Conservation (phyloP, 495 filamentous ascomycete genomes). For the Penicillium diatomitis region DNA sequence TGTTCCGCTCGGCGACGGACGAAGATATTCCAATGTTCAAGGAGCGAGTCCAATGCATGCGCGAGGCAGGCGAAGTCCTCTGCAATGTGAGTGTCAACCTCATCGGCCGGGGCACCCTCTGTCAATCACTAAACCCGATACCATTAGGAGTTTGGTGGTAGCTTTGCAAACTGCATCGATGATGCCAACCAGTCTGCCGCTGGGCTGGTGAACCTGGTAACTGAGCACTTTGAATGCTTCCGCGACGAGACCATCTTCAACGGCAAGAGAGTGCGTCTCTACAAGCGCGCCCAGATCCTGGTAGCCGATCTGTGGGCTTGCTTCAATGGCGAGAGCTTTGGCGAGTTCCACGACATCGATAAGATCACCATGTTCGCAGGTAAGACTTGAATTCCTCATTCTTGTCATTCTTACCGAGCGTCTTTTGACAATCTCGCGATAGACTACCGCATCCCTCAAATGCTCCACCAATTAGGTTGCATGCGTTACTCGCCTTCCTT, state of each 20-base stretch:
- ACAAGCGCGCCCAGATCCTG: slow-evolving; percentile 92
- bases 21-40: slow-evolving; percentile 81
- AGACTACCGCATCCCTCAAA: slow-evolving; percentile 95
- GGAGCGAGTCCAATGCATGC: slow-evolving; percentile 68
- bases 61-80: slow-evolving; percentile 77
- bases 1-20: slow-evolving; percentile 79
- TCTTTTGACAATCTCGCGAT: not conserved
- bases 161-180: slow-evolving; percentile 63
- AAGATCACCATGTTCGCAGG: slow-evolving; percentile 95
- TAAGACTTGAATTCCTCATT: slow-evolving; percentile 12
- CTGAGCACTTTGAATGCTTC: slow-evolving; percentile 75
- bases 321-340: slow-evolving; percentile 71
- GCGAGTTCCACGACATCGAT: slow-evolving; percentile 83
- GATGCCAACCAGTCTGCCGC: slow-evolving; percentile 73
- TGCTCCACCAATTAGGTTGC: slow-evolving; percentile 75
- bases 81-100: slow-evolving; percentile 51
- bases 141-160: slow-evolving; percentile 66
- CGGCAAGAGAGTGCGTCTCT: slow-evolving; percentile 63
- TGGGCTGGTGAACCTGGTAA: slow-evolving; percentile 71
- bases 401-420: not conserved
- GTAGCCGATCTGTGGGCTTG: slow-evolving; percentile 94
- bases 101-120: too few species aligned
- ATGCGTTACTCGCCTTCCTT: slow-evolving; percentile 75
- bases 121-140: not conserved
- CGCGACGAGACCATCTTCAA: slow-evolving; percentile 69